phyloP scores from a whole-genome alignment of 75 land plant species.

The Selaginella tamariscina region DNA sequence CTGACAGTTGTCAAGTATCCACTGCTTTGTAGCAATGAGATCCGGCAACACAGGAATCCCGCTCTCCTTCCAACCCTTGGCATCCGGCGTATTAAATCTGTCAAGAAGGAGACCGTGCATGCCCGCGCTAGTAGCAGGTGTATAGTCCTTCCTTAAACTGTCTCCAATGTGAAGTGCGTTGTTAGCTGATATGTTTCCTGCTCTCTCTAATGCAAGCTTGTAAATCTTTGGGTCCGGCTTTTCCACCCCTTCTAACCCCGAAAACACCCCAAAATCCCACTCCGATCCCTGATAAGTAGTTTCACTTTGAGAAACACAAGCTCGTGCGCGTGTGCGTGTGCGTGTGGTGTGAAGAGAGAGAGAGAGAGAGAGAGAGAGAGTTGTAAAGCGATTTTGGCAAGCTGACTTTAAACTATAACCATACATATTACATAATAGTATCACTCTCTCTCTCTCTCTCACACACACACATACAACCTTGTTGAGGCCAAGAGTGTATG shows the following conservation, averaged over 20 bases:
- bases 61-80: slow-evolving; percentile 43
- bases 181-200: slow-evolving; percentile 58
- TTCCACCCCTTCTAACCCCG: slow-evolving; percentile 84
- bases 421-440: no score
- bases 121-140: slow-evolving; percentile 57
- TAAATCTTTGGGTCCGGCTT: slow-evolving; percentile 76
- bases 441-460: no score
- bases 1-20: slow-evolving; percentile 12
- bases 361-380: no score
- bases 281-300: slow-evolving; percentile 86
- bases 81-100: slow-evolving; percentile 61
- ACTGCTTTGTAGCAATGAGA: slow-evolving; percentile 39
- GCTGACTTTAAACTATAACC: no score
- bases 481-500: no score
- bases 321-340: no score
- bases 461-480: no score
- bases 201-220: slow-evolving; percentile 64
- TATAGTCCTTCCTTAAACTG: slow-evolving; percentile 70
- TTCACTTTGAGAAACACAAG: no score
- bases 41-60: slow-evolving; percentile 72
- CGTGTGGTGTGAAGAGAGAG: no score
- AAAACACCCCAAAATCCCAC: slow-evolving; percentile 95
- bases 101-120: slow-evolving; percentile 75
- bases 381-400: no score
- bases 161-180: slow-evolving; percentile 74